Evolutionary conservation across 208 protist species (phyloP).

Genomic region (Trypanosoma platydactyli): DNA sequence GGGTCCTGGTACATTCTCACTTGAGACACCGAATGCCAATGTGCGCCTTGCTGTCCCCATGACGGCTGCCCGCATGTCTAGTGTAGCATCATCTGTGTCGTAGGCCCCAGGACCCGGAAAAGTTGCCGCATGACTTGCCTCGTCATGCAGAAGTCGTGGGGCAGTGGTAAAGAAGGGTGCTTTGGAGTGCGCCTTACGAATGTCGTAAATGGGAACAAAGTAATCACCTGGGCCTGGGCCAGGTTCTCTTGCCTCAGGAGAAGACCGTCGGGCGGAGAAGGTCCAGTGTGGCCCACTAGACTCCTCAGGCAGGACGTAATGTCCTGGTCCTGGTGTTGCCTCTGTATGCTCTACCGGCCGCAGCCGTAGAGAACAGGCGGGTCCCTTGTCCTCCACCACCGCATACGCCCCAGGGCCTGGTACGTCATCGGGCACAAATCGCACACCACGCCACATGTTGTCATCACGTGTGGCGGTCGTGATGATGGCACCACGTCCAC

Average conservation of each 20-base stretch:
- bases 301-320: constrained; percentile 32
- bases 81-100: constrained; percentile 5
- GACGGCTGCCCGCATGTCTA: neutral
- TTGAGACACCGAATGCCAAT: neutral
- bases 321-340: constrained; percentile 23
- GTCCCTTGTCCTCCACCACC: constrained; percentile 19
- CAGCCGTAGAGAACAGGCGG: constrained; percentile 30
- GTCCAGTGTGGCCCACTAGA: constrained; percentile 33
- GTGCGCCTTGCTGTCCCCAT: constrained; percentile 30
- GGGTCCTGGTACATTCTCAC: constrained; percentile 25
- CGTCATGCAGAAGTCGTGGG: constrained; percentile 19
- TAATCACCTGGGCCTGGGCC: constrained; percentile 33
- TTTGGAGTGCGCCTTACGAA: constrained; percentile 11
- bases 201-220: constrained; percentile 24
- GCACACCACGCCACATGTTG: constrained; percentile 21
- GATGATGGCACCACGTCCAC: constrained; percentile 17
- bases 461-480: constrained; percentile 20
- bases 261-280: constrained; percentile 9
- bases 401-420: constrained; percentile 24
- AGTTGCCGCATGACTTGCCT: neutral
- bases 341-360: constrained; percentile 6
- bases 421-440: constrained; percentile 31
- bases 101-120: constrained; percentile 49
- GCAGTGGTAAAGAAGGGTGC: constrained; percentile 25
- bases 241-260: neutral